These are phyloP conservation scores for Candida loeiensis DNA, from an alignment of 805 yeast genomes.

Conservation along the genomic window DNA sequence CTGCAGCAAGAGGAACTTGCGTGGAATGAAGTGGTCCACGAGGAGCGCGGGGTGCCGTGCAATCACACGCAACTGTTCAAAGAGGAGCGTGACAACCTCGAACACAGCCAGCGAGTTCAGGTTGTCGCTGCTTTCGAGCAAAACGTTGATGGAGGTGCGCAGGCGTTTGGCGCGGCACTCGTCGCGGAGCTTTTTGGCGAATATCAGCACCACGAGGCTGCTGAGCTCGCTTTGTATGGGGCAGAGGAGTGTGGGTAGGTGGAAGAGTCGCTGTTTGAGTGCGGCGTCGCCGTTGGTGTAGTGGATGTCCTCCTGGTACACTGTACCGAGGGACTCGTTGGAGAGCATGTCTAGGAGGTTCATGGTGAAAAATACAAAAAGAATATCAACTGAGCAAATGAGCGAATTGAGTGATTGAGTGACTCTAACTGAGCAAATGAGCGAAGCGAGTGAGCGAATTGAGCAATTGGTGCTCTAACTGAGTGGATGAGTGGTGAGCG, in stretches of 20 bases:
- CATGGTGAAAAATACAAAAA: constrained; percentile 18
- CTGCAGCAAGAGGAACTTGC: constrained; percentile 62
- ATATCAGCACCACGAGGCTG: constrained; percentile 30
- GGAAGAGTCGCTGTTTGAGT: constrained; percentile 17
- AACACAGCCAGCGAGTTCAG: constrained; percentile 7
- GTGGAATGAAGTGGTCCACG: constrained; percentile 76
- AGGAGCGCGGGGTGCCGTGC: constrained; percentile 66
- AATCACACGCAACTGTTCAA: constrained; percentile 46
- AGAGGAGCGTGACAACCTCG: constrained; percentile 41
- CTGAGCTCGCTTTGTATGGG: constrained; percentile 33
- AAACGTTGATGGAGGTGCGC: constrained; percentile 36
- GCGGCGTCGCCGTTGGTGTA: constrained; percentile 20
- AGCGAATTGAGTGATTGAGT: not conserved
- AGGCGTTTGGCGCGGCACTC: constrained; percentile 21
- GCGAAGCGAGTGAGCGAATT: too few relatives aligned
- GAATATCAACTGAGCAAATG: not conserved
- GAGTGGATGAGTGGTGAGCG: too few relatives aligned
- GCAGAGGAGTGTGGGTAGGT: constrained; percentile 34
- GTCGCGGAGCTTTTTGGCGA: constrained; percentile 22
- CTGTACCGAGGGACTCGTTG: constrained; percentile 24
- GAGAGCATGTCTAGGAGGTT: constrained; percentile 40
- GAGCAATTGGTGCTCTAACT: too few relatives aligned
- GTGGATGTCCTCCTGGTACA: constrained; percentile 14
- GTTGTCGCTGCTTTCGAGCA: constrained; percentile 20
- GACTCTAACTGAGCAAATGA: too few relatives aligned